These are phyloP conservation scores for Aspergillus leporis DNA, from an alignment of 495 filamentous ascomycete species.

Conservation along the genomic window DNA sequence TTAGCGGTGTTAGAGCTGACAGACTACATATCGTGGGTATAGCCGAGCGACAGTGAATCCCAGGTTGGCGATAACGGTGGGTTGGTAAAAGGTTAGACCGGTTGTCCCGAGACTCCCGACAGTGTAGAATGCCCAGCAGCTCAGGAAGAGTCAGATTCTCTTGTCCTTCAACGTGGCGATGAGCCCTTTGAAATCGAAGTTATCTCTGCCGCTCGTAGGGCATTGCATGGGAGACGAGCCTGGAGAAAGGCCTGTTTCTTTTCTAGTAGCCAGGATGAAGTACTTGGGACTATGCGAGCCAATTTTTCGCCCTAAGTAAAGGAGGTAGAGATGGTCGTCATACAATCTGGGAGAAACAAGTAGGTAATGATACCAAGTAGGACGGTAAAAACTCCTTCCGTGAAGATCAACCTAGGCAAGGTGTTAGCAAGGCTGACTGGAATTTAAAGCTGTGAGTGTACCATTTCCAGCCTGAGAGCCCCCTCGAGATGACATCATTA, in stretches of 20 bases:
- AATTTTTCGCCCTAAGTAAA: not conserved
- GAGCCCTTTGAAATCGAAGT: slow-evolving; percentile 39
- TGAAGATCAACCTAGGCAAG: slow-evolving; percentile 32
- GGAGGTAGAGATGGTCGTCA: slow-evolving; percentile 4
- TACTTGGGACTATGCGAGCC: slow-evolving; percentile 35
- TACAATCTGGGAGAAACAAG: slow-evolving; percentile 44
- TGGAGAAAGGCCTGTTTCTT: slow-evolving; percentile 44
- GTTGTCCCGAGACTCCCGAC: slow-evolving; percentile 41
- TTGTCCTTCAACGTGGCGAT: slow-evolving; percentile 32
- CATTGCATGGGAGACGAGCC: slow-evolving; percentile 40
- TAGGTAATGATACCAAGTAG: slow-evolving; percentile 32
- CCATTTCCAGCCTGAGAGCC: slow-evolving; percentile 47
- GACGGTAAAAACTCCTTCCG: slow-evolving; percentile 40
- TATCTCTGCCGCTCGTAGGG: slow-evolving; percentile 37
- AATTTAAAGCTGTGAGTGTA: slow-evolving; percentile 2
- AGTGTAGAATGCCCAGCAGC: slow-evolving; percentile 41
- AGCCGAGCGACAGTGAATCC: no score
- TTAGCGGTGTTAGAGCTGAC: no score
- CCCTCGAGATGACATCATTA: slow-evolving; percentile 31
- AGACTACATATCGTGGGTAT: no score
- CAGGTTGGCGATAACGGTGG: slow-evolving; percentile 45
- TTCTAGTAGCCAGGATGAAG: slow-evolving; percentile 40
- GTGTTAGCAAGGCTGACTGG: not conserved
- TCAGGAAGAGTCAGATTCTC: slow-evolving; percentile 24
- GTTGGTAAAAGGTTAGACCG: slow-evolving; percentile 43